A percentile compares a stretch with the other conserved stretches of the same genome.
Evolutionary conservation across 192 early-diverging fungal species (phyloP).

Genomic region (Entomortierella parvispora): DNA sequence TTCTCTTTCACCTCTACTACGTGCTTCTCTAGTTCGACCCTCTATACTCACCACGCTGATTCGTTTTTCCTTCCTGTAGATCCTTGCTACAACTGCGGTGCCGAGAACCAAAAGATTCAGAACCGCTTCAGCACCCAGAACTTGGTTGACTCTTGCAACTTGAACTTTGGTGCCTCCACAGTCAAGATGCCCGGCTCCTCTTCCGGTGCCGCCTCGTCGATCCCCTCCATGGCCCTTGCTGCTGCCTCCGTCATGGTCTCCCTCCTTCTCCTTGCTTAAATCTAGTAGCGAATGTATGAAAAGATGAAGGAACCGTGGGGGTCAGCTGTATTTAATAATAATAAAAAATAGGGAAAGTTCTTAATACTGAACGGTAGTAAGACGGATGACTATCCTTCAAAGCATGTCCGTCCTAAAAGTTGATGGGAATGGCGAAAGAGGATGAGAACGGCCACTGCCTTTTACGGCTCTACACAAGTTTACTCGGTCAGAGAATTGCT

Average conservation of each 20-base stretch:
- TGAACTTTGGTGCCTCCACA: slow-evolving; percentile 44
- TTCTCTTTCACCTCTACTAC: not conserved
- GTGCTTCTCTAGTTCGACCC: not conserved
- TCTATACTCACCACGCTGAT: not conserved
- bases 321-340: too few relatives aligned
- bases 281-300: not conserved
- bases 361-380: too few relatives aligned
- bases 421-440: too few relatives aligned
- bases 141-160: slow-evolving; percentile 41
- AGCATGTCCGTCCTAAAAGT: too few relatives aligned
- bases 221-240: slow-evolving; percentile 33
- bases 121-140: slow-evolving; percentile 33
- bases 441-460: too few relatives aligned
- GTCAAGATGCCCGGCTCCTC: slow-evolving; percentile 43
- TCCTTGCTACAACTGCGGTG: slow-evolving; percentile 45
- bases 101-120: slow-evolving; percentile 45
- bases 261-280: slow-evolving; percentile 33
- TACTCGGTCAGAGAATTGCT: too few relatives aligned
- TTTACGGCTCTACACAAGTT: too few relatives aligned
- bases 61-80: slow-evolving; percentile 13
- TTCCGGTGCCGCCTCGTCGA: slow-evolving; percentile 18
- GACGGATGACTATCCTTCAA: too few relatives aligned
- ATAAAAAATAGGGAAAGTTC: too few relatives aligned
- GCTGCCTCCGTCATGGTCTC: slow-evolving; percentile 32
- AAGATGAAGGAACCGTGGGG: not conserved